These are phyloP conservation scores for Suillus clintonianus DNA, from an alignment of 768 basidiomycete genomes.

Conservation along the genomic window DNA sequence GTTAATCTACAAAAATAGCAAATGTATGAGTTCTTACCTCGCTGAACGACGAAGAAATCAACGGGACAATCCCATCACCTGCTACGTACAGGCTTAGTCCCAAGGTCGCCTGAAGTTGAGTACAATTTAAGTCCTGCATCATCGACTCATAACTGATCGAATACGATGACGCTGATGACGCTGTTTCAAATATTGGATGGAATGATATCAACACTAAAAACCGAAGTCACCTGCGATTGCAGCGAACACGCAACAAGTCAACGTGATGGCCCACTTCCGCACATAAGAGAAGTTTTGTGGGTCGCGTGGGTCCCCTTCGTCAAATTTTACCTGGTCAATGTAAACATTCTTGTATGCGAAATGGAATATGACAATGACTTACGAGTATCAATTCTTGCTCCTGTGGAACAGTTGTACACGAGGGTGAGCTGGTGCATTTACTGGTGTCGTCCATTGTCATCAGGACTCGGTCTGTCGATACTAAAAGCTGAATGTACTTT, in stretches of 20 bases:
- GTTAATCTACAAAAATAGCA: neutral
- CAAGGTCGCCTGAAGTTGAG: slow-evolving; percentile 42
- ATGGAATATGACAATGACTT: neutral
- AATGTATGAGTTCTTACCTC: slow-evolving; percentile 37
- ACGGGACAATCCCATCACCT: slow-evolving; percentile 59
- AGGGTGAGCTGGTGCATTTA: neutral
- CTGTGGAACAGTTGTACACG: neutral
- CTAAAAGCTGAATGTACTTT: neutral
- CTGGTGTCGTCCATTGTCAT: neutral
- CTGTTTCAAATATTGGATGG: slow-evolving; percentile 25
- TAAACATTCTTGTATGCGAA: neutral
- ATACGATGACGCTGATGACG: slow-evolving; percentile 49
- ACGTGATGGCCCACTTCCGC: slow-evolving; percentile 39
- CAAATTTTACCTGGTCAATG: slow-evolving; percentile 33
- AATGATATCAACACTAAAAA: neutral
- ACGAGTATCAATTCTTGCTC: slow-evolving; percentile 19
- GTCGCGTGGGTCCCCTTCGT: slow-evolving; percentile 34
- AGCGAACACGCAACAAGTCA: slow-evolving; percentile 20
- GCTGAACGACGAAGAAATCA: slow-evolving; percentile 63
- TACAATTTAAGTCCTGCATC: slow-evolving; percentile 44
- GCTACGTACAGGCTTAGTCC: slow-evolving; percentile 51
- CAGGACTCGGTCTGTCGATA: too few species aligned
- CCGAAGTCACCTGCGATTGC: slow-evolving; percentile 13
- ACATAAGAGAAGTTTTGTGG: slow-evolving; percentile 33
- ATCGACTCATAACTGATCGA: slow-evolving; percentile 56